Conservation (phyloP, 2,329 filamentous ascomycete species). For the Aspergillus ruber region DNA sequence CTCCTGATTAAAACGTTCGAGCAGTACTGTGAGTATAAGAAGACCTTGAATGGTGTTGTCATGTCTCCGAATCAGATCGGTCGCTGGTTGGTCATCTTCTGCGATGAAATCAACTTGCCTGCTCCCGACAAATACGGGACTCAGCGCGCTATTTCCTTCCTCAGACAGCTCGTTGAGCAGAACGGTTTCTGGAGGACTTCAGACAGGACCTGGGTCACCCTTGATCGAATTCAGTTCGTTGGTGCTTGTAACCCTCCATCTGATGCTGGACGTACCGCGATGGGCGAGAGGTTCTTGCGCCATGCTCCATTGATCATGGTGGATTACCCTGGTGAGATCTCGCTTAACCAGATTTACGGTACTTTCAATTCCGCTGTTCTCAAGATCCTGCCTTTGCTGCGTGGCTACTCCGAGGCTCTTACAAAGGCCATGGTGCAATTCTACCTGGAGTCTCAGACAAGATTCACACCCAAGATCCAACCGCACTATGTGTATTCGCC, state of each 20-base stretch:
- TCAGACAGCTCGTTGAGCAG: conserved; percentile 95
- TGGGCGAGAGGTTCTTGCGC: conserved; percentile 87
- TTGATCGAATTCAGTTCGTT: conserved; percentile 98
- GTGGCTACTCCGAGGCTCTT: conserved; percentile 87
- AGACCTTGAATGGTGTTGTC: conserved; percentile 92
- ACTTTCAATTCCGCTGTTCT: conserved; percentile 95
- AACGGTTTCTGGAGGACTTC: conserved; percentile 98
- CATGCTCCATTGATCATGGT: conserved; percentile 99
- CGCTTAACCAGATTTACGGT: conserved; percentile 93
- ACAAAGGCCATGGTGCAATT: conserved; percentile 97
- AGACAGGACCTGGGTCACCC: conserved; percentile 94
- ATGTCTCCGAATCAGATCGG: conserved; percentile 95
- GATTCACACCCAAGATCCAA: conserved; percentile 93
- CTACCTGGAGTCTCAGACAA: conserved; percentile 87
- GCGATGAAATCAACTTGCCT: conserved; percentile 98
- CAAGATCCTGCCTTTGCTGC: conserved; percentile 92
- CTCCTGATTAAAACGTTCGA: conserved; percentile 98
- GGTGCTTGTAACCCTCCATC: conserved; percentile 98
- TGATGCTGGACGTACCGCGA: conserved; percentile 89
- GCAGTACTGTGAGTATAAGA: conserved; percentile 99
- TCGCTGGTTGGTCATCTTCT: conserved; percentile 97
- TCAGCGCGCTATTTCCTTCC: conserved; percentile 92
- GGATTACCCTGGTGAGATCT: conserved; percentile 93
- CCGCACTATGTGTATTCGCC: conserved; percentile 99
- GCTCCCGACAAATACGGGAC: conserved; percentile 97